phyloP scores from a whole-genome alignment of 352 stramenopile genomes.

The Pythium rishiriense region DNA sequence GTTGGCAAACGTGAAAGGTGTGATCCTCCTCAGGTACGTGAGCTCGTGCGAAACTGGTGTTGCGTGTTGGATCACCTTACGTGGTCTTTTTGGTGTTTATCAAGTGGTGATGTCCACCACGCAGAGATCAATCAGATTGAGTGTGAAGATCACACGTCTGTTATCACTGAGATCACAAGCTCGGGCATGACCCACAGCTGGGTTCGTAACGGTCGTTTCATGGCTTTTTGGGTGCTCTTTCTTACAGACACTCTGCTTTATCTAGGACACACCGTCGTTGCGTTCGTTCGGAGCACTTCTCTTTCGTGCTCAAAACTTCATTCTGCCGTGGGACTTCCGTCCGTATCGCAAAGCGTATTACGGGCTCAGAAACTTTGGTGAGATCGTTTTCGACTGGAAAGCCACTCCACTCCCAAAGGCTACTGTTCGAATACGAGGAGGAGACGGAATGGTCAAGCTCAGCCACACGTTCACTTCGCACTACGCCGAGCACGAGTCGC shows the following conservation, averaged over 20 bases:
- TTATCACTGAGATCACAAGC: conserved; percentile 58
- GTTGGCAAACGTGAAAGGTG: conserved; percentile 39
- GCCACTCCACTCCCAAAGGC: conserved; percentile 29
- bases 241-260: background rate
- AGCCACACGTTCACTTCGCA: conserved; percentile 31
- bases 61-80: too few species aligned
- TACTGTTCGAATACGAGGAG: conserved; percentile 25
- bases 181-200: conserved; percentile 85
- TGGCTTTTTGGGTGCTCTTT: background rate
- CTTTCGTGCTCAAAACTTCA: conserved; percentile 27
- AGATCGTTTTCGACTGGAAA: conserved; percentile 74
- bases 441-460: conserved; percentile 27
- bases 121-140: conserved; percentile 71
- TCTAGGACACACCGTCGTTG: conserved; percentile 4
- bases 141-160: conserved; percentile 35
- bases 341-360: conserved; percentile 35
- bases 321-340: conserved; percentile 38
- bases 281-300: conserved; percentile 10
- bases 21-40: conserved; percentile 55
- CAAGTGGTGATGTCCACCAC: conserved; percentile 75
- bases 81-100: too few species aligned
- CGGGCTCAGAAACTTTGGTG: conserved; percentile 63
- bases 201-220: conserved; percentile 27
- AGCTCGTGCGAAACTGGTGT: background rate
- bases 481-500: conserved; percentile 22